Conservation (phyloP, 1,139 yeast species). For the Scheffersomyces parashehatae region DNA sequence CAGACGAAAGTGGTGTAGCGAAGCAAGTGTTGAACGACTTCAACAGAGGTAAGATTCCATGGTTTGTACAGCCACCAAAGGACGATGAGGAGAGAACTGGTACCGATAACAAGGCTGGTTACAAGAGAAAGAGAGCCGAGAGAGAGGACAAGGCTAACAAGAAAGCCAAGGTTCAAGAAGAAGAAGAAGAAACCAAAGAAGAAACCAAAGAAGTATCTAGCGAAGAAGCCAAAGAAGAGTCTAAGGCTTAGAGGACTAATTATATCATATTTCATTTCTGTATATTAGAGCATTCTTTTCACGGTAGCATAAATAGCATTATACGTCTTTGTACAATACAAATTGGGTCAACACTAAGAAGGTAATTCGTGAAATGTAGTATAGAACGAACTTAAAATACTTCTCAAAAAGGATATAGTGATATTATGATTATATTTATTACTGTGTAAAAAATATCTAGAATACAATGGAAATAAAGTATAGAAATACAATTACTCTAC, state of each 20-base stretch:
- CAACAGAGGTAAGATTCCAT: slow-evolving; percentile 95
- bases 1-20: slow-evolving; percentile 92
- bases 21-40: slow-evolving; percentile 90
- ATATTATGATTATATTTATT: neutral
- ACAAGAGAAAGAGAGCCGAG: slow-evolving; percentile 53
- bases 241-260: slow-evolving; percentile 1
- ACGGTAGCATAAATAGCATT: slow-evolving; percentile 1
- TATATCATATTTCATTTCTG: slow-evolving; percentile 1
- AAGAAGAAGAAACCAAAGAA: slow-evolving; percentile 25
- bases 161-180: slow-evolving; percentile 19
- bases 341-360: too few relatives aligned
- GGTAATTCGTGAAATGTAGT: too few relatives aligned
- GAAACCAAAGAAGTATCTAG: slow-evolving; percentile 13
- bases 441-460: neutral
- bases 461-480: neutral
- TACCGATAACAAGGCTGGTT: slow-evolving; percentile 55
- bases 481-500: slow-evolving; percentile 1
- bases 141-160: slow-evolving; percentile 31
- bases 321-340: neutral
- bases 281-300: neutral
- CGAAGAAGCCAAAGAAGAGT: slow-evolving; percentile 23
- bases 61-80: slow-evolving; percentile 95
- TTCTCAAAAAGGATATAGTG: too few relatives aligned
- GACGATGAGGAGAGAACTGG: slow-evolving; percentile 57
- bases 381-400: too few relatives aligned